phyloP scores from a whole-genome alignment of 306 rosid genomes.

The Dalbergia oliveri region DNA sequence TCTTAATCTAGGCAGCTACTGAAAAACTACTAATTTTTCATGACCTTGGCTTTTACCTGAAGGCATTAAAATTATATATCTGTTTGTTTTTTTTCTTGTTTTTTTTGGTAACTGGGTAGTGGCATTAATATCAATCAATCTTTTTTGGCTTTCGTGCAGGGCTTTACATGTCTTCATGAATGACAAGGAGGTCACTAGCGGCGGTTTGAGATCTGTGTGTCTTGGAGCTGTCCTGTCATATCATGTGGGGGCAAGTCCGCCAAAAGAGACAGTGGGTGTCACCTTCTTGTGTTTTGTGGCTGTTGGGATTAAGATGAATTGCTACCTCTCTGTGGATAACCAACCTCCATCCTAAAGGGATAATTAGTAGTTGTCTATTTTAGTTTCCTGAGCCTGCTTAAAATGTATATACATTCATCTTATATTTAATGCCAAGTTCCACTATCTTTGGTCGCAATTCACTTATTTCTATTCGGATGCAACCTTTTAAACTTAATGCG shows the following conservation, averaged over 20 bases:
- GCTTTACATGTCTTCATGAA: slow-evolving; percentile 40
- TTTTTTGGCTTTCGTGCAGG: slow-evolving; percentile 46
- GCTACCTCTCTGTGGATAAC: slow-evolving; percentile 36
- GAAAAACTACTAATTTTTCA: neutral
- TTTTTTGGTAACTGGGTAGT: slow-evolving; percentile 2
- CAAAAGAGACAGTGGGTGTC: slow-evolving; percentile 30
- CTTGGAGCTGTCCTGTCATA: neutral
- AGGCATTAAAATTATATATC: neutral
- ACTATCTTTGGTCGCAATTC: slow-evolving; percentile 23
- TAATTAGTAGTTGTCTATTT: slow-evolving; percentile 35
- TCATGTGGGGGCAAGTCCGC: slow-evolving; percentile 26
- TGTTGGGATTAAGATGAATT: slow-evolving; percentile 42
- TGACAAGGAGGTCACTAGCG: slow-evolving; percentile 13
- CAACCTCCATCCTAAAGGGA: slow-evolving; percentile 48
- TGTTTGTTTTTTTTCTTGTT: neutral
- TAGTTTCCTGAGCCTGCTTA: slow-evolving; percentile 29
- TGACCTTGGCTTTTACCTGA: slow-evolving; percentile 9
- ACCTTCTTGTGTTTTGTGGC: slow-evolving; percentile 30
- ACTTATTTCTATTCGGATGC: neutral
- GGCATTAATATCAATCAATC: slow-evolving; percentile 3
- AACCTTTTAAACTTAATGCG: slow-evolving; percentile 16
- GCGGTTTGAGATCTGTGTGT: slow-evolving; percentile 3
- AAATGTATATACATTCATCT: slow-evolving; percentile 64
- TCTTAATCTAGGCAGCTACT: neutral
- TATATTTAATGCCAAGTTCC: slow-evolving; percentile 47